Percentiles rank a stretch among this genome's conserved stretches.
phyloP scores from a whole-genome alignment of 192 early-diverging fungal species.

The Neocallimastix lanati region DNA sequence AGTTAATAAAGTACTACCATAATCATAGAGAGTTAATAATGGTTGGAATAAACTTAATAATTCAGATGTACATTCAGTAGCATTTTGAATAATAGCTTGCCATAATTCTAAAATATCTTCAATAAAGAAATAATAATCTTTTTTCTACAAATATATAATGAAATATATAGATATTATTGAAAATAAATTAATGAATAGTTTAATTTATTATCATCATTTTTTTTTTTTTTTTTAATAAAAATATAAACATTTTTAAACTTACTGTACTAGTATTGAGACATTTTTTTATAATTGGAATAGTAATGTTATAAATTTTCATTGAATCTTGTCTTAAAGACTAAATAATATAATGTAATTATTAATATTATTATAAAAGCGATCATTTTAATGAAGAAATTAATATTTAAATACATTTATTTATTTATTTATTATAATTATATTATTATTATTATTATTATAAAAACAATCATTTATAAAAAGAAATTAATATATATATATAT shows the following conservation, averaged over 20 bases:
- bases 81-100: conserved; percentile 60
- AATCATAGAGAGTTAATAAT: conserved; percentile 43
- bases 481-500: background rate
- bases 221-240: conserved; percentile 46
- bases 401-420: background rate
- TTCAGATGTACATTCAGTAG: conserved; percentile 21
- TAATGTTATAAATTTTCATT: conserved; percentile 44
- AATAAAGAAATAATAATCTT: conserved; percentile 60
- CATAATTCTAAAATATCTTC: conserved; percentile 87
- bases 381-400: background rate
- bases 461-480: background rate
- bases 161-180: too few species aligned
- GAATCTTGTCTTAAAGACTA: conserved; percentile 52
- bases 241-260: conserved; percentile 5
- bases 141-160: conserved; percentile 83
- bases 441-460: background rate
- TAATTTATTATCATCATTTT: too few species aligned
- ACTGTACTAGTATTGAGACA: conserved; percentile 46
- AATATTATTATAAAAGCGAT: background rate
- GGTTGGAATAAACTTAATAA: conserved; percentile 41
- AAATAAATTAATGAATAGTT: too few species aligned
- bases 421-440: too few species aligned
- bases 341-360: background rate
- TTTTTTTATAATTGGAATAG: conserved; percentile 55
- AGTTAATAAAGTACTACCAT: conserved; percentile 47